Percentiles rank a stretch among this genome's conserved stretches.
These are phyloP conservation scores for Colletotrichum tanaceti DNA, from an alignment of 2,329 filamentous ascomycete species.

Conservation along the genomic window DNA sequence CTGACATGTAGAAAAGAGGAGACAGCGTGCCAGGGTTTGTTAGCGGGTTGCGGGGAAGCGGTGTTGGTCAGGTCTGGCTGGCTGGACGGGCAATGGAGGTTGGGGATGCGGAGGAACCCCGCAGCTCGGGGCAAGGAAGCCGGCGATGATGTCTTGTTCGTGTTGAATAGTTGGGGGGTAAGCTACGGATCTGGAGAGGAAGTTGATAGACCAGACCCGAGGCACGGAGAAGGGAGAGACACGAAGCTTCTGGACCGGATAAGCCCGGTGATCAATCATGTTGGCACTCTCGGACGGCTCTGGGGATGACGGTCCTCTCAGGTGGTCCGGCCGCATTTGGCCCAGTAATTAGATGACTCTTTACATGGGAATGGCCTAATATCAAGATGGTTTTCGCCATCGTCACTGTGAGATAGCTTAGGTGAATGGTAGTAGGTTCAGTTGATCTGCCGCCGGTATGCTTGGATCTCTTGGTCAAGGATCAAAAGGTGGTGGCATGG, in stretches of 20 bases:
- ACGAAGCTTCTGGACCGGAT: neutral
- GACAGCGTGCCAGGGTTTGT: too few relatives aligned
- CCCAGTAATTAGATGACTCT: neutral
- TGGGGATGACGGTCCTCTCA: too few relatives aligned
- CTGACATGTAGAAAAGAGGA: too few relatives aligned
- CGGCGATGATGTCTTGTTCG: neutral
- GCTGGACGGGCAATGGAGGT: neutral
- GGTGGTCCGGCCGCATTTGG: neutral
- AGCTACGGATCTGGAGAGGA: neutral
- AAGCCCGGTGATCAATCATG: neutral
- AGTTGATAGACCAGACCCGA: neutral
- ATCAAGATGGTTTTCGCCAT: neutral
- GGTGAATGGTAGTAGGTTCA: neutral
- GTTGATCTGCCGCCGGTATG: neutral
- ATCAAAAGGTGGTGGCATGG: too few relatives aligned
- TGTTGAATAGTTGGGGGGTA: neutral
- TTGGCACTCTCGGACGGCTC: neutral
- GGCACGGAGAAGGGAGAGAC: neutral
- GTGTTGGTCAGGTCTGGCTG: conserved; percentile 21
- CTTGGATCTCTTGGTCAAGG: too few relatives aligned
- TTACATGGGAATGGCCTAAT: neutral
- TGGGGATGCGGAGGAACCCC: conserved; percentile 27
- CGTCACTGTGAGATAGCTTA: too few relatives aligned
- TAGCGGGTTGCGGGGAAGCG: conserved; percentile 35
- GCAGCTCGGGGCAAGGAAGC: conserved; percentile 3